Evolutionary conservation across 495 filamentous ascomycete genomes (phyloP).

Genomic region (Aspergillus conjunctus): DNA sequence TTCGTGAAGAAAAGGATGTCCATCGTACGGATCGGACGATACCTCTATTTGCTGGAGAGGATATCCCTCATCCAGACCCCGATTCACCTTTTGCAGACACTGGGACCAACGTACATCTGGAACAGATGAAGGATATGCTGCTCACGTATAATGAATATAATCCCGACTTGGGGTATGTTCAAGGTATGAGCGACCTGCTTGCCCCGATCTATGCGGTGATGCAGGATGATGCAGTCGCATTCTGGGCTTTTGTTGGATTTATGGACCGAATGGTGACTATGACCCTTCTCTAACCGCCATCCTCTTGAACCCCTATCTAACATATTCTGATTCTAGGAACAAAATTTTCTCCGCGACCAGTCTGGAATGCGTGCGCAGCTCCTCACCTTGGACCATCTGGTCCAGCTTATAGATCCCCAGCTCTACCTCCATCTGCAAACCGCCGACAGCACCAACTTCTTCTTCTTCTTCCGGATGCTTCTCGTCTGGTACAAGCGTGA

Average conservation of each 20-base stretch:
- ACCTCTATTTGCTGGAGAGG: constrained; percentile 92
- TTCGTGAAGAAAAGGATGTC: constrained; percentile 85
- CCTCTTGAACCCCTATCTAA: constrained; percentile 5
- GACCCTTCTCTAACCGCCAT: background rate
- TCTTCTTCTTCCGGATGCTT: constrained; percentile 99
- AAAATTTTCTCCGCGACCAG: constrained; percentile 96
- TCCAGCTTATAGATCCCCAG: constrained; percentile 94
- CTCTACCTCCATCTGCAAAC: constrained; percentile 87
- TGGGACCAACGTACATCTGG: constrained; percentile 95
- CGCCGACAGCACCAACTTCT: constrained; percentile 96
- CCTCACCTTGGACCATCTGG: constrained; percentile 85
- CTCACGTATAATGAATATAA: constrained; percentile 98
- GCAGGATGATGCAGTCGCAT: constrained; percentile 95
- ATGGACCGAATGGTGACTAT: constrained; percentile 83
- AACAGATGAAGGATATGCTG: constrained; percentile 99
- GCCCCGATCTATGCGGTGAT: constrained; percentile 95
- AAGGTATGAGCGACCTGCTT: constrained; percentile 97
- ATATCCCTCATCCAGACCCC: constrained; percentile 96
- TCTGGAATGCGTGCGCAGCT: constrained; percentile 93
- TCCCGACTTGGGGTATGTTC: constrained; percentile 88
- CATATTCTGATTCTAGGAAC: constrained; percentile 54
- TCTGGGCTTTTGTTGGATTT: constrained; percentile 94
- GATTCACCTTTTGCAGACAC: constrained; percentile 89
- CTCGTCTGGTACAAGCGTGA: constrained; percentile 98
- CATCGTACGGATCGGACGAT: constrained; percentile 94